Conservation (phyloP, 2,329 filamentous ascomycete genomes). For the Arthrobotrys sinensis region DNA sequence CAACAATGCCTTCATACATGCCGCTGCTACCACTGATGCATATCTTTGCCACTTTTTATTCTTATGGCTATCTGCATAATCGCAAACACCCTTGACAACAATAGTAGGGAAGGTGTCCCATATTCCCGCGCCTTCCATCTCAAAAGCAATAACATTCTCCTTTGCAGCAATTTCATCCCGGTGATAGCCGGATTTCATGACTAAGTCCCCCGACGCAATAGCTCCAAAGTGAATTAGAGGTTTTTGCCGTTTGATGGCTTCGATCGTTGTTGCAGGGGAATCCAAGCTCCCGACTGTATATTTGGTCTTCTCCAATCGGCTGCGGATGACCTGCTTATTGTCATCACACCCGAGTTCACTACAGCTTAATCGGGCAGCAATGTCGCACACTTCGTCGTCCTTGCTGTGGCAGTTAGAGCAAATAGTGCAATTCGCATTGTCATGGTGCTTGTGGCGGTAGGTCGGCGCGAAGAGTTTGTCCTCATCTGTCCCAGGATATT, state of each 20-base stretch:
- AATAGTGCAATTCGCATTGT: conserved; percentile 10
- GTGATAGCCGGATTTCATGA: conserved; percentile 55
- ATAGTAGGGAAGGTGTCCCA: conserved; percentile 66
- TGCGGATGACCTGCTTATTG: too few species aligned
- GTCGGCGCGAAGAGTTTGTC: conserved; percentile 62
- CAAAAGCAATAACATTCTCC: conserved; percentile 62
- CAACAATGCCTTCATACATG: conserved; percentile 64
- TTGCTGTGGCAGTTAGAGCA: conserved; percentile 31
- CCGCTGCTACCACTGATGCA: conserved; percentile 66
- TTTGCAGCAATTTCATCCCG: conserved; percentile 43
- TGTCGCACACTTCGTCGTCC: too few species aligned
- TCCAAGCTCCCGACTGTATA: too few species aligned
- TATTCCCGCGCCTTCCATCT: conserved; percentile 66
- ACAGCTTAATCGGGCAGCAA: too few species aligned
- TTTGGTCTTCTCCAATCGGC: too few species aligned
- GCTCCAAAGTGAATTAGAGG: conserved; percentile 68
- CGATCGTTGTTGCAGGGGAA: too few species aligned
- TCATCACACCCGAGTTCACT: too few species aligned
- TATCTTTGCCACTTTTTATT: conserved; percentile 63
- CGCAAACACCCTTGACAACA: conserved; percentile 68
- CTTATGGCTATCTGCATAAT: conserved; percentile 69
- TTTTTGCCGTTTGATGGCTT: neutral
- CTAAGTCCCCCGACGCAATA: conserved; percentile 66
- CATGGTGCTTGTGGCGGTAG: conserved; percentile 65
- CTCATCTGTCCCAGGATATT: conserved; percentile 16